Evolutionary conservation across 208 protist genomes (phyloP), one percentile per base, ranked within the genome.

Genomic region (Trypanosoma rangeli): DNA sequence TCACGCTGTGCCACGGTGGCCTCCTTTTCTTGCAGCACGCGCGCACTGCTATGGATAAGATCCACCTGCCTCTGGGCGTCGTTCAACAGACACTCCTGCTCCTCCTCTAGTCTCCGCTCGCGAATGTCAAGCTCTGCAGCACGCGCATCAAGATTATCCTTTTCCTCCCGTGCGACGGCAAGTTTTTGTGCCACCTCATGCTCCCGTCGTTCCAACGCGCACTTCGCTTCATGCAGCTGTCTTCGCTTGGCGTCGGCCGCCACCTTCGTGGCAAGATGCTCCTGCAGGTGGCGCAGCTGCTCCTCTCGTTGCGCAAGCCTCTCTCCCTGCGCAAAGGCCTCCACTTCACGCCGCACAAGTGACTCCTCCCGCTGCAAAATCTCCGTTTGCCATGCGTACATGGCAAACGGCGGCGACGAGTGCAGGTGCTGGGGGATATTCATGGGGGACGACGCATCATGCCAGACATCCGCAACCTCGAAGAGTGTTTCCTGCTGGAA

Each of bases 21-120:
- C 5, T 52, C 62, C 29, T 63, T 60, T 42, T 24, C 48, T 16
- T 62, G 61, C n/a, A 73, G 16, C 0, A 55, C 39, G 39, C 58
- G 48, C 18, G 57, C 50, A 13, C 61, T 35, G n/a, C 50, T 13
- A 10, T 73, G 68, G 56, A 73, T 73, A 18, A 59, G 44, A 29
- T 66, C 69, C 56, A 64, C 52, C 42, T 58, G 60, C 8, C 12
- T 55, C 3, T 42, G 29, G 15, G 63, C 50, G 28, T 68, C 58
- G 5, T 64, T 12, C 26, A 69, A 44, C 28, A 74, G 29, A 8
- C 20, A 22, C 16, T 68, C 42, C 44, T 74, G 62, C 46, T 74
- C 49, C 44, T 9, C 58, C 22, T 59, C 60, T 10, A 74, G 37
- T 35, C 49, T 42, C 5, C 48, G 29, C 22, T 67, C 52, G 42